Conservation (phyloP, 768 basidiomycete genomes). For the Coprinopsis strossmayeri region DNA sequence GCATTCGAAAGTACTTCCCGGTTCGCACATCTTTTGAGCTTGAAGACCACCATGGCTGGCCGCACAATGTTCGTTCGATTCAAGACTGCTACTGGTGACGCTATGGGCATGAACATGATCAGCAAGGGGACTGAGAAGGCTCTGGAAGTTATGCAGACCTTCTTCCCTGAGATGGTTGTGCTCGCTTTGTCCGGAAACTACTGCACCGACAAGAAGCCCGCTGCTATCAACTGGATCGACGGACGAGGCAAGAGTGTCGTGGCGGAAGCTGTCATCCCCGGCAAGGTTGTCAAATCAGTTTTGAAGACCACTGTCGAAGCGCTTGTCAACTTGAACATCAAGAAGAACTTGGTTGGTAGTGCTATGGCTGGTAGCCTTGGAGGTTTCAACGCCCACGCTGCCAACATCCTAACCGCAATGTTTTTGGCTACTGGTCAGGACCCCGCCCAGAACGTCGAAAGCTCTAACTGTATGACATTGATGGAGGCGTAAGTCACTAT, state of each 20-base stretch:
- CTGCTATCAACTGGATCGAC: conserved; percentile 99
- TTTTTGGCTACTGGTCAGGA: conserved; percentile 98
- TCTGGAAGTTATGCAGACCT: conserved; percentile 64
- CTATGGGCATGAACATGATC: conserved; percentile 99
- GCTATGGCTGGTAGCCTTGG: conserved; percentile 99
- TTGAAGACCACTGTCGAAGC: conserved; percentile 93
- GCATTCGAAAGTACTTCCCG: conserved; percentile 95
- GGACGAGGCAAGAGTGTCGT: conserved; percentile 97
- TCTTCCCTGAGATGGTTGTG: conserved; percentile 89
- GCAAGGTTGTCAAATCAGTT: conserved; percentile 80
- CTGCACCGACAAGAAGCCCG: conserved; percentile 99
- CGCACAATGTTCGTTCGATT: conserved; percentile 92
- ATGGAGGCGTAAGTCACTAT: conserved; percentile 98
- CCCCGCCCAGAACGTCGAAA: conserved; percentile 98
- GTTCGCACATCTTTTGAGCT: conserved; percentile 78
- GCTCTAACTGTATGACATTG: conserved; percentile 95
- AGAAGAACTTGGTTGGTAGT: conserved; percentile 97
- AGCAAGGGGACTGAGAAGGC: conserved; percentile 97
- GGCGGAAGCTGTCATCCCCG: conserved; percentile 90
- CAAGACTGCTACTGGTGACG: conserved; percentile 91
- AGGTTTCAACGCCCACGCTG: conserved; percentile 97
- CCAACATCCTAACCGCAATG: conserved; percentile 93
- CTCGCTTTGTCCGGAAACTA: conserved; percentile 95
- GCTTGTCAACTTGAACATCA: conserved; percentile 84
- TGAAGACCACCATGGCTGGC: conserved; percentile 90